phyloP scores from a whole-genome alignment of 495 filamentous ascomycete species.

The Neurospora sp. region DNA sequence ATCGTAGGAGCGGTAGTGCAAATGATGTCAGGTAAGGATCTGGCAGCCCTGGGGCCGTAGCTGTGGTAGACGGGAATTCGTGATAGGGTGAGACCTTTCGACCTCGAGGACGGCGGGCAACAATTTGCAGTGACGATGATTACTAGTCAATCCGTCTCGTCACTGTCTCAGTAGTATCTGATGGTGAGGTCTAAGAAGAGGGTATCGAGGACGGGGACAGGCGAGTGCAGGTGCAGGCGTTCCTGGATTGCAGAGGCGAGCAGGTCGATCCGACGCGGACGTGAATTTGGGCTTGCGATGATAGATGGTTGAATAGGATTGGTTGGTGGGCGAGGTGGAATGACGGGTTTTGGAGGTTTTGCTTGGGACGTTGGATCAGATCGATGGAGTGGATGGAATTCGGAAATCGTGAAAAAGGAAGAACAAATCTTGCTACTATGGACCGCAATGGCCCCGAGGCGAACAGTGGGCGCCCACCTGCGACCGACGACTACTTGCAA shows the following conservation, averaged over 20 bases:
- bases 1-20: background rate
- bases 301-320: background rate
- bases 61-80: background rate
- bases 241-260: background rate
- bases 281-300: background rate
- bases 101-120: background rate
- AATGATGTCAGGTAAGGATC: background rate
- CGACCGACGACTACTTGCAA: background rate
- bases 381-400: background rate
- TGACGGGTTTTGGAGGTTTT: background rate
- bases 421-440: constrained; percentile 12
- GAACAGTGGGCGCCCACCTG: background rate
- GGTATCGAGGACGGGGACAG: background rate
- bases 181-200: background rate
- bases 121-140: background rate
- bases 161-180: background rate
- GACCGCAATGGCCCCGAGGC: background rate
- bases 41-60: background rate
- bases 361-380: background rate
- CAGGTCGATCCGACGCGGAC: background rate
- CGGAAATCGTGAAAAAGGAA: constrained; percentile 10
- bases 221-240: background rate
- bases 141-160: background rate
- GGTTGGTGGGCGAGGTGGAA: background rate
- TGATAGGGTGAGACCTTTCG: background rate